Conservation (phyloP, 495 filamentous ascomycete species). For the Penicillium psychrofluorescens region DNA sequence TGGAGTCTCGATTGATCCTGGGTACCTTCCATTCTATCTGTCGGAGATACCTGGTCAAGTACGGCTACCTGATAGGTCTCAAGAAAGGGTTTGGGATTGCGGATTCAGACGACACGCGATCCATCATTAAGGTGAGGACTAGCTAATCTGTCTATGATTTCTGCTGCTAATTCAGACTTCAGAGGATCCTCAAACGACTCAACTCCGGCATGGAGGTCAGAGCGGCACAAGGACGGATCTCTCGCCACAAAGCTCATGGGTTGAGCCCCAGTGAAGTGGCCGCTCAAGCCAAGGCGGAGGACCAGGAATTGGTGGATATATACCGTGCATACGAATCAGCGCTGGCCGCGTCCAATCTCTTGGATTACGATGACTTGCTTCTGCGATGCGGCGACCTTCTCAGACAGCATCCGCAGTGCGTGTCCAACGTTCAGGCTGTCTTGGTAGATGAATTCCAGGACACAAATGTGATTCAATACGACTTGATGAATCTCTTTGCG, state of each 20-base stretch:
- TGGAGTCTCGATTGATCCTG: constrained; percentile 72
- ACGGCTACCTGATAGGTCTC: constrained; percentile 81
- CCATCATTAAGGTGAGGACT: constrained; percentile 52
- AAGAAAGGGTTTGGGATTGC: constrained; percentile 86
- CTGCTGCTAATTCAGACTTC: constrained; percentile 7
- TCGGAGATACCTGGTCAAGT: constrained; percentile 73
- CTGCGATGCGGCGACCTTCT: constrained; percentile 79
- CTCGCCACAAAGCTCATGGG: constrained; percentile 75
- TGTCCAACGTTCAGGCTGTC: constrained; percentile 84
- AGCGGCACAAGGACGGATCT: constrained; percentile 67
- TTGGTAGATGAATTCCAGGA: constrained; percentile 98
- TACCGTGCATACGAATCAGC: constrained; percentile 75
- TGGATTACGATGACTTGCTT: constrained; percentile 95
- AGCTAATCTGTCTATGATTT: constrained; percentile 1
- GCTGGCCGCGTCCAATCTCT: constrained; percentile 66
- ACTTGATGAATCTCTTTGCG: constrained; percentile 88
- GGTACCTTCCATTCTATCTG: constrained; percentile 97
- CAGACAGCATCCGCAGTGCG: constrained; percentile 68
- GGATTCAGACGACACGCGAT: constrained; percentile 71
- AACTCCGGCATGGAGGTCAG: constrained; percentile 62
- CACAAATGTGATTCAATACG: constrained; percentile 92
- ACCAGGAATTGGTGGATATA: constrained; percentile 66
- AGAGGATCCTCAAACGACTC: constrained; percentile 74
- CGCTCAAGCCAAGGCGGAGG: constrained; percentile 39
- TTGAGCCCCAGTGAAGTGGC: constrained; percentile 36